A percentile compares a stretch with the other conserved stretches of the same genome.
Evolutionary conservation across 1,139 yeast species (phyloP).

Genomic region (Nakaseomyces delphensis): DNA sequence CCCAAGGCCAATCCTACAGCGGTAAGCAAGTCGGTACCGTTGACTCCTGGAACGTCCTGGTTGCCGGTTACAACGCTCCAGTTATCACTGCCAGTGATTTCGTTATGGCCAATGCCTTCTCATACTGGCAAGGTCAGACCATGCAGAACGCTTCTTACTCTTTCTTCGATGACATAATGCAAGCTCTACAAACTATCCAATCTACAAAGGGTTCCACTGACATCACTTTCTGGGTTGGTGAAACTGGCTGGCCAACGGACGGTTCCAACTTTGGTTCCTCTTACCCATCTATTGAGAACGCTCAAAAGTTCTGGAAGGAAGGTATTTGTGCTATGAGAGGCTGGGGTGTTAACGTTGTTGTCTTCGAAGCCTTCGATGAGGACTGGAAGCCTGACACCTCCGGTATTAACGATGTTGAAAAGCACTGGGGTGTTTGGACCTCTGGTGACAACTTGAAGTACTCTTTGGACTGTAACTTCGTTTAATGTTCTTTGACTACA

Average conservation of each 20-base stretch:
- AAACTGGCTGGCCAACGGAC: slow-evolving; percentile 95
- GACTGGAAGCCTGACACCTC: slow-evolving; percentile 90
- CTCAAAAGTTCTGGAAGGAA: slow-evolving; percentile 72
- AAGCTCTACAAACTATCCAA: slow-evolving; percentile 82
- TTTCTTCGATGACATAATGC: slow-evolving; percentile 93
- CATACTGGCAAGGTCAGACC: slow-evolving; percentile 98
- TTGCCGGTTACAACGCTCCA: slow-evolving; percentile 60
- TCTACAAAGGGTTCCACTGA: slow-evolving; percentile 76
- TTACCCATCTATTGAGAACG: slow-evolving; percentile 62
- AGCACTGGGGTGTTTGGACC: slow-evolving; percentile 88
- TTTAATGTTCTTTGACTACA: background rate
- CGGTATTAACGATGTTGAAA: slow-evolving; percentile 78
- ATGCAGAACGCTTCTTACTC: slow-evolving; percentile 73
- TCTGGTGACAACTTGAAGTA: slow-evolving; percentile 49
- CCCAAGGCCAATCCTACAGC: slow-evolving; percentile 67
- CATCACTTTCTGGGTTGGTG: slow-evolving; percentile 90
- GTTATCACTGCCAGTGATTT: slow-evolving; percentile 76
- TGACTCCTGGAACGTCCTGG: slow-evolving; percentile 90
- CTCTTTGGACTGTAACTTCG: slow-evolving; percentile 48
- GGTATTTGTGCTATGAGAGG: slow-evolving; percentile 89
- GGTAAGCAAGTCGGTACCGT: slow-evolving; percentile 80
- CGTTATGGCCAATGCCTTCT: slow-evolving; percentile 87
- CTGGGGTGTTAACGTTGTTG: slow-evolving; percentile 89
- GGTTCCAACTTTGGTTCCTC: slow-evolving; percentile 67
- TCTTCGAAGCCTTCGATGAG: slow-evolving; percentile 92